Evolutionary conservation across 768 basidiomycete genomes (phyloP), one percentile per base, ranked within the genome.

Genomic region (Mycena vitilis): DNA sequence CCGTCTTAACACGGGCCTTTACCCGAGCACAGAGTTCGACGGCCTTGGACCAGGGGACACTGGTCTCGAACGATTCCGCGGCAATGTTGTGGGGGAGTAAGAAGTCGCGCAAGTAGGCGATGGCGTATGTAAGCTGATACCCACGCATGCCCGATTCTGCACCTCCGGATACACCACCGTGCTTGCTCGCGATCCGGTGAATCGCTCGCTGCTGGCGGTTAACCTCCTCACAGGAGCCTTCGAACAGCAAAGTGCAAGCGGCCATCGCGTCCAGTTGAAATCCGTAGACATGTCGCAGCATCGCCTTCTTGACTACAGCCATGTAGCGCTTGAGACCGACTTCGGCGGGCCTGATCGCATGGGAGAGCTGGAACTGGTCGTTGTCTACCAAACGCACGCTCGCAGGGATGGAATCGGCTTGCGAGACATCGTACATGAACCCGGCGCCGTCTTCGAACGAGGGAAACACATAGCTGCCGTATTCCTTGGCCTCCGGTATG

Each of bases 401-500:
- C 3, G 51, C 51, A 5, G 51, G 51, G 51, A 52, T 52, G 51
- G 51, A 11, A 52, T 52, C 51, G 25, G 51, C 34, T 25, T 52
- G 51, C 12, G 51, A 25, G 6, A 52, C 25, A 25, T 52, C 51
- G 11, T 52, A 52, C 51, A 52, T 52, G 51, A 52, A 52, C 15
- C 51, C 51, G 12, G 25, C 25, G 25, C 51, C 51, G 25, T 25
- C 23, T 13, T 52, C 51, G 25, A 52, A 52, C 15, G 51, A 30
- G 12, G 51, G 51, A 13, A 52, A 52, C 12, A 52, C 51, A 16
- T 52, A 52, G 51, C 51, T 52, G 12, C 51, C 51, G 51, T 52
- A 55, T n/a, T 55, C 53, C 16, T 55, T 55, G 37, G 53, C 36
- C 53, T 55, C 53, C 5, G 53, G 36, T n/a, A 55, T 20, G 37